phyloP scores from a whole-genome alignment of 495 filamentous ascomycete species.

The Pseudevernia furfuracea region DNA sequence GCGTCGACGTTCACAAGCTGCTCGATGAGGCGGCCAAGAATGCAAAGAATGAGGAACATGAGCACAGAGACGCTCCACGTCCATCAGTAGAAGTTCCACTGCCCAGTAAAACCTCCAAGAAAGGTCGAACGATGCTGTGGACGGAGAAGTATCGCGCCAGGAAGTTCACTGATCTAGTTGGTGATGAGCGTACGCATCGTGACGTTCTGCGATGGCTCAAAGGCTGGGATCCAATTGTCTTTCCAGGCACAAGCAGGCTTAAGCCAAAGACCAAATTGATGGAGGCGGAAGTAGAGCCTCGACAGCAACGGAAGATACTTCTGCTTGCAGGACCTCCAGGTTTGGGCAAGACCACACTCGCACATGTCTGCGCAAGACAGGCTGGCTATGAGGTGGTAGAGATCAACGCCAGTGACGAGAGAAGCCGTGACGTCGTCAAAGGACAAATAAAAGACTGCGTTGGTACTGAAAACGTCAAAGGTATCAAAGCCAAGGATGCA shows the following conservation, averaged over 20 bases:
- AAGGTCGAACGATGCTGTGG: slow-evolving; percentile 56
- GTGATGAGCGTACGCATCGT: slow-evolving; percentile 89
- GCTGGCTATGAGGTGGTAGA: slow-evolving; percentile 92
- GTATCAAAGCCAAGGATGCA: slow-evolving; percentile 57
- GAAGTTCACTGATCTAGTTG: slow-evolving; percentile 86
- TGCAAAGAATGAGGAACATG: slow-evolving; percentile 27
- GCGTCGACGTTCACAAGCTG: slow-evolving; percentile 78
- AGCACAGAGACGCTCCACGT: slow-evolving; percentile 30
- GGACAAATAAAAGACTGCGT: slow-evolving; percentile 81
- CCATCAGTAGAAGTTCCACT: slow-evolving; percentile 36
- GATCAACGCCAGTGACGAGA: slow-evolving; percentile 79
- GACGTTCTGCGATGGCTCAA: slow-evolving; percentile 91
- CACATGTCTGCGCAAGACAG: slow-evolving; percentile 90
- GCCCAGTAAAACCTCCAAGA: slow-evolving; percentile 35
- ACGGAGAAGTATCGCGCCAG: slow-evolving; percentile 87
- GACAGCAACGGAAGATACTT: slow-evolving; percentile 73
- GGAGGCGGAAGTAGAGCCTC: slow-evolving; percentile 51
- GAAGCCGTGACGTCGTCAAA: slow-evolving; percentile 72
- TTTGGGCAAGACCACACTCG: slow-evolving; percentile 90
- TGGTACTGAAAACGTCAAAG: slow-evolving; percentile 86
- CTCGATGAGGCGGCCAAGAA: slow-evolving; percentile 55
- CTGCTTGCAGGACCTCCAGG: slow-evolving; percentile 86
- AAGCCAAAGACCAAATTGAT: slow-evolving; percentile 38
- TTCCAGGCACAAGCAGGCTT: slow-evolving; percentile 58
- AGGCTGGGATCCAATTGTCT: slow-evolving; percentile 86